Conservation (phyloP, 495 filamentous ascomycete species). For the Hypomontagnella monticulosa region DNA sequence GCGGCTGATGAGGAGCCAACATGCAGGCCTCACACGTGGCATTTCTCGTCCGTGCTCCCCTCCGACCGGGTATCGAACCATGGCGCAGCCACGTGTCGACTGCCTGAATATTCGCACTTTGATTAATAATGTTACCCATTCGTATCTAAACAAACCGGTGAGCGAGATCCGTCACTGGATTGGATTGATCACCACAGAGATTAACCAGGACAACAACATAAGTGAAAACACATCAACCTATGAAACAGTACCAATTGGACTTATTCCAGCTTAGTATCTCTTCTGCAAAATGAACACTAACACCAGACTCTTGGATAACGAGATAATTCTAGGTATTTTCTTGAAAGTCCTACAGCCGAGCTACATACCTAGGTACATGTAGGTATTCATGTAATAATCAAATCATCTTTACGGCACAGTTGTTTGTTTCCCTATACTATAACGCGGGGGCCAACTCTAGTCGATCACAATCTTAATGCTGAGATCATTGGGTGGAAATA, state of each 20-base stretch:
- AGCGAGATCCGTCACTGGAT: neutral
- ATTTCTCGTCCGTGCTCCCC: slow-evolving; percentile 34
- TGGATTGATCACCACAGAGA: neutral
- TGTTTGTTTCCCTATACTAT: slow-evolving; percentile 5
- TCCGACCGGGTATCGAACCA: slow-evolving; percentile 29
- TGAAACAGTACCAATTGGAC: too few relatives aligned
- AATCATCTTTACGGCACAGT: neutral
- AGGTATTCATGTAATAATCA: too few relatives aligned
- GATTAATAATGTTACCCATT: slow-evolving; percentile 18
- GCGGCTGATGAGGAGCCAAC: slow-evolving; percentile 26
- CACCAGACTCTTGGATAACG: too few relatives aligned
- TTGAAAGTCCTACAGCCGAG: too few relatives aligned
- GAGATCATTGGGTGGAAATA: slow-evolving; percentile 15
- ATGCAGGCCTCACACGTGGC: slow-evolving; percentile 43
- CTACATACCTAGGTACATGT: too few relatives aligned
- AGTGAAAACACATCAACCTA: neutral
- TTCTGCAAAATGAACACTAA: too few relatives aligned
- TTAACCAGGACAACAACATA: slow-evolving; percentile 9
- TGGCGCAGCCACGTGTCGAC: slow-evolving; percentile 36
- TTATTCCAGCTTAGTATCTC: too few relatives aligned
- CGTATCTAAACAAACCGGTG: too few relatives aligned
- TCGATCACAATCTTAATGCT: slow-evolving; percentile 33
- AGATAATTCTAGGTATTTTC: too few relatives aligned
- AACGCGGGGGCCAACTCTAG: slow-evolving; percentile 7
- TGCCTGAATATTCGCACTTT: slow-evolving; percentile 1